Conservation (phyloP, 257 asterid genomes). For the Schizonepeta tenuifolia region DNA sequence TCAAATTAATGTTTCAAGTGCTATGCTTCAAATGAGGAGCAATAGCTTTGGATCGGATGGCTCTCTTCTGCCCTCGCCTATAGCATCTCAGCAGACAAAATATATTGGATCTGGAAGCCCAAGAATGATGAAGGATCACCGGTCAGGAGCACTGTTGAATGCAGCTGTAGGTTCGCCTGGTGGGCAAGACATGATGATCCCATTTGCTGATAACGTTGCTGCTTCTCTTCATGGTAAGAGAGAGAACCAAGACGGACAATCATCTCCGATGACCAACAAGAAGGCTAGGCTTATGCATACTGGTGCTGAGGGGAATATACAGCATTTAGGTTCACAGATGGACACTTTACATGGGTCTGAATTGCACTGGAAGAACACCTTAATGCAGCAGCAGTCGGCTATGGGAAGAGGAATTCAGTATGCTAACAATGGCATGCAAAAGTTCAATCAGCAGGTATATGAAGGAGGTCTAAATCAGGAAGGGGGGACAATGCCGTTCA, state of each 20-base stretch:
- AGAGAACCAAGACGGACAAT: conserved; percentile 76
- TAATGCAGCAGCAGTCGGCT: conserved; percentile 62
- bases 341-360: conserved; percentile 74
- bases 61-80: conserved; percentile 60
- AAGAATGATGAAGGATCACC: conserved; percentile 73
- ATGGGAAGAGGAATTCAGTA: conserved; percentile 63
- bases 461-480: conserved; percentile 80
- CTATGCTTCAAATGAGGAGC: conserved; percentile 58
- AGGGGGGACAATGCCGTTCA: conserved; percentile 58
- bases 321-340: conserved; percentile 61
- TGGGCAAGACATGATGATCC: conserved; percentile 70
- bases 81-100: conserved; percentile 59
- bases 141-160: conserved; percentile 56
- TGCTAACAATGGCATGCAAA: conserved; percentile 65
- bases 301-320: conserved; percentile 59
- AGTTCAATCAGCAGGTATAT: conserved; percentile 65
- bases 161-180: conserved; percentile 69
- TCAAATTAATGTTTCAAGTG: conserved; percentile 63
- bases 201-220: conserved; percentile 55
- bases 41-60: conserved; percentile 74
- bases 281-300: conserved; percentile 58
- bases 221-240: conserved; percentile 70
- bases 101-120: conserved; percentile 67
- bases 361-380: conserved; percentile 76
- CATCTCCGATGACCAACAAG: conserved; percentile 68